Evolutionary conservation across 805 yeast species (phyloP).

Genomic region (Saturnispora mendoncae): DNA sequence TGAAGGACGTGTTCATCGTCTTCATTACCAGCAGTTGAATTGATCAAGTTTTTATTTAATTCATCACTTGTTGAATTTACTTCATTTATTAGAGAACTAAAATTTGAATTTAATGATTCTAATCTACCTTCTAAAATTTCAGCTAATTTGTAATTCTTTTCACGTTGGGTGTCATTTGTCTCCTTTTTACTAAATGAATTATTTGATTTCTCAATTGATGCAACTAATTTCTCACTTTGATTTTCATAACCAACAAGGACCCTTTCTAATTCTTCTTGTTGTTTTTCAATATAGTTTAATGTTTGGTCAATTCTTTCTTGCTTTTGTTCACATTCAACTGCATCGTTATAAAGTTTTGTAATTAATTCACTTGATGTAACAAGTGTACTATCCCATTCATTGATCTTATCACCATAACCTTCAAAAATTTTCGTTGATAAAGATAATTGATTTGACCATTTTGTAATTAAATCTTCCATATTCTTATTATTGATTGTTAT

Average conservation of each 20-base stretch:
- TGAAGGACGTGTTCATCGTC: slow-evolving; percentile 36
- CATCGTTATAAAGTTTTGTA: slow-evolving; percentile 64
- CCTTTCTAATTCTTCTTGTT: slow-evolving; percentile 83
- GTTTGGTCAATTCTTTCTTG: slow-evolving; percentile 85
- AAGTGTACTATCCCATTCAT: slow-evolving; percentile 77
- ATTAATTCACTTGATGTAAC: slow-evolving; percentile 83
- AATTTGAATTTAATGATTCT: slow-evolving; percentile 66
- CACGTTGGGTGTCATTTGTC: slow-evolving; percentile 77
- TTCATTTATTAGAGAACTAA: slow-evolving; percentile 67
- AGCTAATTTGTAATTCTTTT: slow-evolving; percentile 81
- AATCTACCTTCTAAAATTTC: slow-evolving; percentile 75
- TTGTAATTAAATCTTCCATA: slow-evolving; percentile 81
- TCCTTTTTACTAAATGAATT: slow-evolving; percentile 11
- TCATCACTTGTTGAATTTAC: slow-evolving; percentile 77
- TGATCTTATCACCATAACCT: slow-evolving; percentile 62
- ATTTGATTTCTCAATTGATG: slow-evolving; percentile 25
- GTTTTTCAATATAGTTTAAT: slow-evolving; percentile 74
- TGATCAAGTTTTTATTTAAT: slow-evolving; percentile 52
- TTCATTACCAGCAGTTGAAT: slow-evolving; percentile 18
- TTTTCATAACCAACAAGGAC: slow-evolving; percentile 76
- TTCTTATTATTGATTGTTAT: slow-evolving; percentile 83
- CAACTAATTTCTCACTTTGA: slow-evolving; percentile 48
- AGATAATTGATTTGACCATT: slow-evolving; percentile 85
- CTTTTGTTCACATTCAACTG: slow-evolving; percentile 73
- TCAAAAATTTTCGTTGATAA: slow-evolving; percentile 67